These are phyloP conservation scores for Quercus wislizeni DNA, from an alignment of 306 rosid genomes.

Conservation along the genomic window DNA sequence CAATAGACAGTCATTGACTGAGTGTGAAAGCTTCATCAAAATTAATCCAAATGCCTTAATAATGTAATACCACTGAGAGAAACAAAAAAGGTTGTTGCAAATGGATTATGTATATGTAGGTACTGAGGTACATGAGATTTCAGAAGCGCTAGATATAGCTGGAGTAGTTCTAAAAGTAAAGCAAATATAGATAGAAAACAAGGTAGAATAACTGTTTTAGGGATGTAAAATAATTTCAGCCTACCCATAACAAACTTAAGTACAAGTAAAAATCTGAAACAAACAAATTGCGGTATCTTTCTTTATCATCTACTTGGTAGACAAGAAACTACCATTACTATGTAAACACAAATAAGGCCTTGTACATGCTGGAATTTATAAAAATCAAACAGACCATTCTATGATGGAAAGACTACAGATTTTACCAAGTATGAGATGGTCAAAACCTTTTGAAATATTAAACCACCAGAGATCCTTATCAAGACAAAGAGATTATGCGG, in stretches of 20 bases:
- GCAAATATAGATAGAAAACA: background rate
- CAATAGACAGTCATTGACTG: background rate
- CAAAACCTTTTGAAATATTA: background rate
- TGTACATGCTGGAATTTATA: background rate
- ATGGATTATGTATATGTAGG: background rate
- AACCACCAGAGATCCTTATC: background rate
- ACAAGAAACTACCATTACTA: background rate
- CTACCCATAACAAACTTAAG: background rate
- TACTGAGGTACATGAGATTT: background rate
- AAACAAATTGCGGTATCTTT: background rate
- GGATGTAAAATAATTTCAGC: background rate
- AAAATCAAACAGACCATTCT: background rate
- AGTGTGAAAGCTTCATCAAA: background rate
- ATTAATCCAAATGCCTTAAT: background rate
- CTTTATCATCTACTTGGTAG: background rate
- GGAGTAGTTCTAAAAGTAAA: background rate
- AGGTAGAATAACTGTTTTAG: too few species aligned
- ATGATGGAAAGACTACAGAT: background rate
- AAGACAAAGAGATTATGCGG: background rate
- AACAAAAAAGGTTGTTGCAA: background rate
- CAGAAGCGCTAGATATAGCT: background rate
- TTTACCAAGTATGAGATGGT: background rate
- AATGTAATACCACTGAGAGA: background rate
- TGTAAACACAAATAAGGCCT: background rate
- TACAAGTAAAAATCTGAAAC: background rate